These are phyloP conservation scores for Leucocoprinus leucothites DNA, from an alignment of 768 basidiomycete species.

Conservation along the genomic window DNA sequence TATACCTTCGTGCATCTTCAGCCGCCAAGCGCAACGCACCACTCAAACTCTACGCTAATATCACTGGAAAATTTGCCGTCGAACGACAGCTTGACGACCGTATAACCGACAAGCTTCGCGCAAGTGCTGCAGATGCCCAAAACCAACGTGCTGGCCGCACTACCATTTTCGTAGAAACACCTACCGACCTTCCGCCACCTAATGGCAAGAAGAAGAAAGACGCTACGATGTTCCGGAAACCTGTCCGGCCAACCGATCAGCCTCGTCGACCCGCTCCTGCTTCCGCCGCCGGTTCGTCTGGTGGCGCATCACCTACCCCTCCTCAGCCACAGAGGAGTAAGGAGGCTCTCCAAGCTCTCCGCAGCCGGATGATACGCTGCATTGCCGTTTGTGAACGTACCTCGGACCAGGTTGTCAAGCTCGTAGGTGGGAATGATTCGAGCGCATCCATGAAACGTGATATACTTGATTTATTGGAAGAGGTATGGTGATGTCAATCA, in stretches of 20 bases:
- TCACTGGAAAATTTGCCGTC: constrained; percentile 70
- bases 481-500: constrained; percentile 30
- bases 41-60: constrained; percentile 70
- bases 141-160: constrained; percentile 39
- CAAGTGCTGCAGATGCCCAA: constrained; percentile 43
- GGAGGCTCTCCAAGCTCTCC: constrained; percentile 20
- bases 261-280: constrained; percentile 18
- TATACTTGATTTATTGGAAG: constrained; percentile 44
- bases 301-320: constrained; percentile 25
- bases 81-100: constrained; percentile 54
- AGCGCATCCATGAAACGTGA: constrained; percentile 34
- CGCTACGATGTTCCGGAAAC: constrained; percentile 37
- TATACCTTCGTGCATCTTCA: constrained; percentile 65
- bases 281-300: constrained; percentile 22
- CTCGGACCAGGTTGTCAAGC: constrained; percentile 42
- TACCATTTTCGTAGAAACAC: constrained; percentile 48
- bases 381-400: constrained; percentile 48
- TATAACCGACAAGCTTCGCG: constrained; percentile 41
- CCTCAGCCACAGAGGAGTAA: constrained; percentile 18
- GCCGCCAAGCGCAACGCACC: constrained; percentile 57
- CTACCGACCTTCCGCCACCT: constrained; percentile 34
- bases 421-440: constrained; percentile 42
- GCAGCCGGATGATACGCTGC: constrained; percentile 49
- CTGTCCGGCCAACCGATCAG: constrained; percentile 27
- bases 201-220: constrained; percentile 37